phyloP scores from a whole-genome alignment of 495 filamentous ascomycete species.

The Xylaria acuta region DNA sequence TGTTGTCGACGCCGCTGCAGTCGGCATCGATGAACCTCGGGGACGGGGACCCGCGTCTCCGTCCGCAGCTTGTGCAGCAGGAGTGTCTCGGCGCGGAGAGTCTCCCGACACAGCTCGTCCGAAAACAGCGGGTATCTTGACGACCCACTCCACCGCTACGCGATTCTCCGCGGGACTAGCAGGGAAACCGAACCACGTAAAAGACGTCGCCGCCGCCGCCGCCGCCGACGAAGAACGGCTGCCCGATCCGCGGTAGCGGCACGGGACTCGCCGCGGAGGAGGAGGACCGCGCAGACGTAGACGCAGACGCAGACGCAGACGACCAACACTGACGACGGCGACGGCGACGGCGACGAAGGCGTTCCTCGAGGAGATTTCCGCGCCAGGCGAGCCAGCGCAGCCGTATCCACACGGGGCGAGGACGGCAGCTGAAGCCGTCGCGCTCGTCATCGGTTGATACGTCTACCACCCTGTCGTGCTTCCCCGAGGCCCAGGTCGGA shows the following conservation, averaged over 20 bases:
- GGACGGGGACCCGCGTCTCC: slow-evolving; percentile 31
- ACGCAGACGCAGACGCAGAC: too few species aligned
- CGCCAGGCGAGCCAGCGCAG: slow-evolving; percentile 26
- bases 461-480: neutral
- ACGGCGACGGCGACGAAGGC: neutral
- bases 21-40: slow-evolving; percentile 35
- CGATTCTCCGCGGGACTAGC: too few species aligned
- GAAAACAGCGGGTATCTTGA: slow-evolving; percentile 35
- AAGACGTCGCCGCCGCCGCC: slow-evolving; percentile 37
- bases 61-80: slow-evolving; percentile 28
- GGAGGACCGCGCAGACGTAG: too few species aligned
- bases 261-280: neutral
- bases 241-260: slow-evolving; percentile 27
- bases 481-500: neutral
- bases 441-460: neutral
- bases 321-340: neutral
- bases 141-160: slow-evolving; percentile 26
- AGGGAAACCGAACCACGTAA: slow-evolving; percentile 24
- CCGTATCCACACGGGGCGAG: slow-evolving; percentile 31
- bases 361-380: slow-evolving; percentile 27
- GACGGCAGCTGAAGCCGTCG: slow-evolving; percentile 29
- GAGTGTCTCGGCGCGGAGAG: slow-evolving; percentile 34
- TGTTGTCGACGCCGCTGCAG: slow-evolving; percentile 7
- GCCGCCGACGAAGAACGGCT: slow-evolving; percentile 30
- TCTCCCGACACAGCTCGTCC: slow-evolving; percentile 28